These are phyloP conservation scores for Fagus sylvatica DNA, from an alignment of 306 rosid genomes.

Conservation along the genomic window DNA sequence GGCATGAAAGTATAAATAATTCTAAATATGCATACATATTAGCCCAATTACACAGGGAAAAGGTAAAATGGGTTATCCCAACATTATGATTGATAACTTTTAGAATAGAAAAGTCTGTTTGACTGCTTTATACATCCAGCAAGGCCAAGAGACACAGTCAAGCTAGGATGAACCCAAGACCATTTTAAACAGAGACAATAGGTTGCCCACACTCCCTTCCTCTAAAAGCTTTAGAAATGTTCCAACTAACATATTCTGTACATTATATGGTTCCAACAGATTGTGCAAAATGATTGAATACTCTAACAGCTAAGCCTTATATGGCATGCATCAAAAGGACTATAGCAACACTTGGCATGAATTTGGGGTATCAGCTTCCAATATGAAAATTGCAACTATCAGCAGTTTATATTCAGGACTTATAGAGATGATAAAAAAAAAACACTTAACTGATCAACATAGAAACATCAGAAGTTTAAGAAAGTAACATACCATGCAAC, in stretches of 20 bases:
- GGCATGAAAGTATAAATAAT: background rate
- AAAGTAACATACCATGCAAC: constrained; percentile 67
- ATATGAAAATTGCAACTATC: background rate
- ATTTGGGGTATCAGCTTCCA: background rate
- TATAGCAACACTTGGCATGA: background rate
- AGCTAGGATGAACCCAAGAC: background rate
- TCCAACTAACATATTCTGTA: background rate
- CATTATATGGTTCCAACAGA: background rate
- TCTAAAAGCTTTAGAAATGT: background rate
- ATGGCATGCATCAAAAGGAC: background rate
- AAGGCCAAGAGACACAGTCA: background rate
- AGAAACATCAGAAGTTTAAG: background rate
- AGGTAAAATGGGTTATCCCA: background rate
- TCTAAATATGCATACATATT: background rate
- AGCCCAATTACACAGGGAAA: background rate
- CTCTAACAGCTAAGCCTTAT: background rate
- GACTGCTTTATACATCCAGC: background rate
- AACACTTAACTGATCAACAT: background rate
- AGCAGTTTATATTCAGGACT: background rate
- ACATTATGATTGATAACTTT: background rate
- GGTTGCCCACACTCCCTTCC: background rate
- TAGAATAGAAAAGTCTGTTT: background rate
- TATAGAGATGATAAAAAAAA: background rate
- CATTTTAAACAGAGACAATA: background rate
- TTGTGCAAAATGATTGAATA: background rate